Base-by-base conservation (phyloP, 176 grass and related monocot genomes). In the Typha latifolia region DNA sequence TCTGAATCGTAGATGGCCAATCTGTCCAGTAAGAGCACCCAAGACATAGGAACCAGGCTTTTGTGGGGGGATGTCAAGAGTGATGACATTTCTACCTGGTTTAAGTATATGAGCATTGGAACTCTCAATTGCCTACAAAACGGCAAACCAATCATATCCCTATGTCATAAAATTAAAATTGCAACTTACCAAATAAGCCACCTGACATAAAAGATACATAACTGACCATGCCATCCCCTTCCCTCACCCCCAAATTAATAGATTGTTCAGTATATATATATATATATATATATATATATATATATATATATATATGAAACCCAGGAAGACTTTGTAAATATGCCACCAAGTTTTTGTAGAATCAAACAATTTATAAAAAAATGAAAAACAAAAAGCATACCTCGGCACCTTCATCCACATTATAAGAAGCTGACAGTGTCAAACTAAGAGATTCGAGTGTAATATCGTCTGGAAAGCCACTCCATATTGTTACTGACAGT, bases 1-100 rank as follows among this genome's bases (percentile, higher is more conserved):
- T 73, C 95, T 90, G 71, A 99, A 94, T 85, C 82, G 86, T 47
- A 94, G 85, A 32, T 99, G 88, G 71, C 95, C 89, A 66, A 99
- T 94, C 66, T 99, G 95, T 68, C 95, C 95, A 57, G 95, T 99
- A 63, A 99, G 84, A 81, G 82, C 83, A 49, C 95, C 95, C 79
- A 99, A 82, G 56, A 99, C 81, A 48, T 99, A 99, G 81, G 95
- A 94, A 29, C 95, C 95, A 62, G 89, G 89, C 68, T 94, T 94
- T 85, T 99, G 89, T 80, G 84, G 95, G 49, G n/a, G 89, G 66
- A 99, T 77, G 61, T 94, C 74, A 51, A 94, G 82, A 62, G 81
- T 75, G 24, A 90, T 94, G 22, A 83, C 37, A 66, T 99, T 99
- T 80, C 84, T 85, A 79, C 86, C 89, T 66, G 95, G 95, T 83